Percentiles rank a stretch among this genome's conserved stretches.
Conservation (phyloP, 176 grass and related monocot genomes). For the Rhynchospora breviuscula region DNA sequence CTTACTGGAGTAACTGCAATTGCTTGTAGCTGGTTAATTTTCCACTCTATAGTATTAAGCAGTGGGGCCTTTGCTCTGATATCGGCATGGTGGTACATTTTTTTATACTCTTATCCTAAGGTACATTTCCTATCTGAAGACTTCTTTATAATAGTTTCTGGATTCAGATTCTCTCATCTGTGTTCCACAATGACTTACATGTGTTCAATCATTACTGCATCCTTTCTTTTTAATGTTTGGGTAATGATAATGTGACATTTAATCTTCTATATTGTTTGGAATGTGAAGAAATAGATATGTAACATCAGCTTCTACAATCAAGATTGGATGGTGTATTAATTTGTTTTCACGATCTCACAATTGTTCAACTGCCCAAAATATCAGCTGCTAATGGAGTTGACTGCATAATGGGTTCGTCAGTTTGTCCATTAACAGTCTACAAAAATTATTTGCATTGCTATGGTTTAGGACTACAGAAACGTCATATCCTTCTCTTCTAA, state of each 20-base stretch:
- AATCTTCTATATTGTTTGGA: background rate
- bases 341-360: background rate
- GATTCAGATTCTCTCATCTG: background rate
- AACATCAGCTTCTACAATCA: background rate
- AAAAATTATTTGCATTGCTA: background rate
- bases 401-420: background rate
- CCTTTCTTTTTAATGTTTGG: background rate
- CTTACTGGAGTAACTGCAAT: conserved; percentile 52
- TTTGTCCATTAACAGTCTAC: background rate
- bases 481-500: background rate
- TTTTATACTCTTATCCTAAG: conserved; percentile 92
- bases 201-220: background rate
- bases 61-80: conserved; percentile 47
- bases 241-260: background rate
- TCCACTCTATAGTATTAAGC: conserved; percentile 62
- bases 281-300: background rate
- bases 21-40: conserved; percentile 58
- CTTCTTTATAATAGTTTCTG: background rate
- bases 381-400: background rate
- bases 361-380: background rate
- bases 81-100: conserved; percentile 98
- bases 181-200: background rate
- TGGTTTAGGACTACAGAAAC: background rate
- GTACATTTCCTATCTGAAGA: conserved; percentile 26
- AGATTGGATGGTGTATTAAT: background rate